A percentile compares a stretch with the other conserved stretches of the same genome.
Evolutionary conservation across 2,329 filamentous ascomycete species (phyloP).

Genomic region (Beauveria sp.): DNA sequence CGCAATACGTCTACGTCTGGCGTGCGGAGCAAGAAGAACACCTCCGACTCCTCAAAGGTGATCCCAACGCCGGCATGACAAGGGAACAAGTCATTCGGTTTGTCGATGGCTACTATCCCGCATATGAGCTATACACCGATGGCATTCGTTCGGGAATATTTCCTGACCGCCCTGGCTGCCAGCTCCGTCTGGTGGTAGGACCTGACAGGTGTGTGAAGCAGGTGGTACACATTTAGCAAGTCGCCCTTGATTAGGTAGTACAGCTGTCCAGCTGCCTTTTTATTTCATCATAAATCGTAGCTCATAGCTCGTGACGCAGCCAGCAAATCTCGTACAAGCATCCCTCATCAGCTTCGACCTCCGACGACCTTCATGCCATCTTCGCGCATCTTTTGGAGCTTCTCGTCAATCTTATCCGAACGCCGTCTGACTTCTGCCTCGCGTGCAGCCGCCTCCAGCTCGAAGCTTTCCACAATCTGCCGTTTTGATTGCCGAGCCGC

Average conservation of each 20-base stretch:
- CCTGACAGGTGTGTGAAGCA: constrained; percentile 53
- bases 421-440: constrained; percentile 47
- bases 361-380: constrained; percentile 51
- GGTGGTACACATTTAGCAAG: constrained; percentile 36
- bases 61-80: constrained; percentile 60
- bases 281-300: constrained; percentile 6
- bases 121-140: constrained; percentile 62
- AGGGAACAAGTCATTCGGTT: constrained; percentile 72
- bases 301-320: constrained; percentile 1
- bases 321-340: not conserved
- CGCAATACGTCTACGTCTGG: constrained; percentile 76
- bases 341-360: constrained; percentile 23
- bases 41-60: constrained; percentile 56
- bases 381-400: constrained; percentile 46
- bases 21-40: constrained; percentile 70
- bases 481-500: constrained; percentile 43
- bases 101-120: constrained; percentile 61
- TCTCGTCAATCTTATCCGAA: constrained; percentile 46
- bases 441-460: constrained; percentile 46
- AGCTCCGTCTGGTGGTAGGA: constrained; percentile 55
- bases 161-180: constrained; percentile 38
- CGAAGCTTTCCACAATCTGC: constrained; percentile 41
- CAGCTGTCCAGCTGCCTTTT: not conserved
- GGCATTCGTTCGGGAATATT: constrained; percentile 52
- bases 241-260: not conserved